These are phyloP conservation scores for Boletus vinaceobasis DNA, from an alignment of 768 basidiomycete genomes.

Conservation along the genomic window DNA sequence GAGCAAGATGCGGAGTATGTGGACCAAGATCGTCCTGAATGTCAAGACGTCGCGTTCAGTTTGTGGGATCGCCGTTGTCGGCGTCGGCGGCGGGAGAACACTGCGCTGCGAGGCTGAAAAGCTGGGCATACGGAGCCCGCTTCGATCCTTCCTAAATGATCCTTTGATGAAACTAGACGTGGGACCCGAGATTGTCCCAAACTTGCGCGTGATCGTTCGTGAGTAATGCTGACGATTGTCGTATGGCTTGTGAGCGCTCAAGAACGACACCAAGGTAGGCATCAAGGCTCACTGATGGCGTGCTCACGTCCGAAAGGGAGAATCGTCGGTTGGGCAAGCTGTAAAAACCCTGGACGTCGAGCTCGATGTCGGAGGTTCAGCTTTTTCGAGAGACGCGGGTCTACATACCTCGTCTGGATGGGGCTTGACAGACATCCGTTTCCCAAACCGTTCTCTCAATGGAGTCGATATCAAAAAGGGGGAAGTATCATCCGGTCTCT, in stretches of 20 bases:
- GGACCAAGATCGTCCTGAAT: neutral
- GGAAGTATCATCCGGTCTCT: slow-evolving; percentile 25
- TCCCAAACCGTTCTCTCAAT: slow-evolving; percentile 29
- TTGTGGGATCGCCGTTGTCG: neutral
- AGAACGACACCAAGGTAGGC: neutral
- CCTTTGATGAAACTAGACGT: slow-evolving; percentile 4
- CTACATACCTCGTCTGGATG: slow-evolving; percentile 28
- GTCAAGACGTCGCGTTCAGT: neutral
- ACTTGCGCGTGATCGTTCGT: slow-evolving; percentile 15
- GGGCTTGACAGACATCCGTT: slow-evolving; percentile 23
- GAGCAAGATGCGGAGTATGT: slow-evolving; percentile 16
- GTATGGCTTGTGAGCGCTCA: neutral
- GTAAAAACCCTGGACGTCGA: slow-evolving; percentile 20
- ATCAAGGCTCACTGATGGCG: slow-evolving; percentile 13
- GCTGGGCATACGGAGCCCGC: slow-evolving; percentile 11
- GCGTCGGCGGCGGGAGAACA: neutral
- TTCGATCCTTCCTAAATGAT: slow-evolving; percentile 6
- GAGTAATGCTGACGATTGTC: neutral
- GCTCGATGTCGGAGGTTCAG: neutral
- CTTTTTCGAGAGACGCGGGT: too few relatives aligned
- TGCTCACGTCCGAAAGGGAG: slow-evolving; percentile 24
- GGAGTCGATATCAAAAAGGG: slow-evolving; percentile 25
- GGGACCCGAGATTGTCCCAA: slow-evolving; percentile 27
- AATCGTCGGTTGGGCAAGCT: slow-evolving; percentile 30
- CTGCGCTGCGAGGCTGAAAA: neutral